These are phyloP conservation scores for Lactifluus subvellereus DNA, from an alignment of 768 basidiomycete species.

Conservation along the genomic window DNA sequence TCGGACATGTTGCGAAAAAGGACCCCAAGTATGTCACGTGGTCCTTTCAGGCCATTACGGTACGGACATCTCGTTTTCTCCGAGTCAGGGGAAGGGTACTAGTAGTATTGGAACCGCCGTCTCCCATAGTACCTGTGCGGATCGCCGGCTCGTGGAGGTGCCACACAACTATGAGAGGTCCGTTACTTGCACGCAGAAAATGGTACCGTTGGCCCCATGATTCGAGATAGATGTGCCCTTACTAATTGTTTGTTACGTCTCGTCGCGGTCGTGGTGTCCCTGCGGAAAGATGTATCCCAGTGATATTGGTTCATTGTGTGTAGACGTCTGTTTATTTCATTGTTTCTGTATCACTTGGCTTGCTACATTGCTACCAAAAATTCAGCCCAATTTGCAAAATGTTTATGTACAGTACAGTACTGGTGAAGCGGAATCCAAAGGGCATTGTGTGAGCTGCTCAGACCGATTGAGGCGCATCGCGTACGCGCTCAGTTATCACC, in stretches of 20 bases:
- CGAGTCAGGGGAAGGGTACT: slow-evolving; percentile 93
- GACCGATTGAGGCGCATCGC: neutral
- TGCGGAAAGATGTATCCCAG: slow-evolving; percentile 71
- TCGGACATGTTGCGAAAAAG: slow-evolving; percentile 99
- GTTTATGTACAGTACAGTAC: neutral
- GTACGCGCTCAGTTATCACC: neutral
- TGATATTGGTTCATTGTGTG: slow-evolving; percentile 34
- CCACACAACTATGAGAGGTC: slow-evolving; percentile 94
- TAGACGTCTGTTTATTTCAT: slow-evolving; percentile 18
- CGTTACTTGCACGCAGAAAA: slow-evolving; percentile 56
- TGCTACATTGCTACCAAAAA: neutral
- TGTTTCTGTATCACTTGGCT: slow-evolving; percentile 17
- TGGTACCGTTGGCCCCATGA: slow-evolving; percentile 37
- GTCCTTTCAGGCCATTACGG: slow-evolving; percentile 3
- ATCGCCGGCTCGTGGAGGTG: slow-evolving; percentile 78
- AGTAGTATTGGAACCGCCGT: slow-evolving; percentile 83
- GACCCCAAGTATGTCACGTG: slow-evolving; percentile 81
- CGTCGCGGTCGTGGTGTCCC: slow-evolving; percentile 84
- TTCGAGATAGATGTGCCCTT: neutral
- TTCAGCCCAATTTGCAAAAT: neutral
- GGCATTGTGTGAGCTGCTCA: neutral
- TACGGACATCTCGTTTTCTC: slow-evolving; percentile 14
- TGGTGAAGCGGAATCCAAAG: neutral
- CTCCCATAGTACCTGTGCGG: too few species aligned
- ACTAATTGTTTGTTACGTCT: slow-evolving; percentile 41